phyloP scores from a whole-genome alignment of 495 filamentous ascomycete genomes.

The Choiromyces venosus region DNA sequence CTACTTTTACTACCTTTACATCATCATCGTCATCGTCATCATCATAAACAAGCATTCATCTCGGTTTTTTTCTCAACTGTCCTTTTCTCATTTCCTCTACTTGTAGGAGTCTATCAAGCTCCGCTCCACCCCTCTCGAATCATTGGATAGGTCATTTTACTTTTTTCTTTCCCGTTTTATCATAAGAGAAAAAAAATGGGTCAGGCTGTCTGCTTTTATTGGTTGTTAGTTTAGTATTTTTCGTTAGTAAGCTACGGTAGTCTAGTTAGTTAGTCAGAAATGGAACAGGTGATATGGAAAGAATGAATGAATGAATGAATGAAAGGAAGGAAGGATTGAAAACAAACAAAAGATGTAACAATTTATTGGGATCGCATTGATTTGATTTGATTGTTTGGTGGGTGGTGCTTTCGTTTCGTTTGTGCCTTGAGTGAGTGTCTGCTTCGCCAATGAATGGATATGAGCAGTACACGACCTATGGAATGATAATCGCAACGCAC shows the following conservation, averaged over 20 bases:
- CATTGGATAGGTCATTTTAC: not conserved
- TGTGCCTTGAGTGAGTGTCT: not conserved
- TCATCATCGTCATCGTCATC: not conserved
- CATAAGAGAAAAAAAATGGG: not conserved
- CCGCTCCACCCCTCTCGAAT: not conserved
- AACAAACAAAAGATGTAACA: not conserved
- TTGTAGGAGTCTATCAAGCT: not conserved
- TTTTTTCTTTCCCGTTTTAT: not conserved
- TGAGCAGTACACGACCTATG: too few relatives aligned
- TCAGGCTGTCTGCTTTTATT: not conserved
- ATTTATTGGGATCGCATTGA: not conserved
- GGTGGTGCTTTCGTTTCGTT: not conserved
- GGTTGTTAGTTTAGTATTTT: not conserved
- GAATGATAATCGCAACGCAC: too few relatives aligned
- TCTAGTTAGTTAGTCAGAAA: not conserved
- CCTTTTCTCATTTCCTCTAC: not conserved
- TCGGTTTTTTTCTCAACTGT: not conserved
- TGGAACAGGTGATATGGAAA: not conserved
- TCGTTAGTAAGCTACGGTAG: too few relatives aligned
- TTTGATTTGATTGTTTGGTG: too few relatives aligned
- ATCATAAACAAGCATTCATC: not conserved
- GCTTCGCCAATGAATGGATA: too few relatives aligned
- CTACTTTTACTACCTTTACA: not conserved
- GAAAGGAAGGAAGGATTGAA: not conserved
- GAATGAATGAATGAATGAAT: too few relatives aligned